A percentile compares a stretch with the other conserved stretches of the same genome.
phyloP scores from a whole-genome alignment of 2,329 filamentous ascomycete species.

The Alternaria dauci region DNA sequence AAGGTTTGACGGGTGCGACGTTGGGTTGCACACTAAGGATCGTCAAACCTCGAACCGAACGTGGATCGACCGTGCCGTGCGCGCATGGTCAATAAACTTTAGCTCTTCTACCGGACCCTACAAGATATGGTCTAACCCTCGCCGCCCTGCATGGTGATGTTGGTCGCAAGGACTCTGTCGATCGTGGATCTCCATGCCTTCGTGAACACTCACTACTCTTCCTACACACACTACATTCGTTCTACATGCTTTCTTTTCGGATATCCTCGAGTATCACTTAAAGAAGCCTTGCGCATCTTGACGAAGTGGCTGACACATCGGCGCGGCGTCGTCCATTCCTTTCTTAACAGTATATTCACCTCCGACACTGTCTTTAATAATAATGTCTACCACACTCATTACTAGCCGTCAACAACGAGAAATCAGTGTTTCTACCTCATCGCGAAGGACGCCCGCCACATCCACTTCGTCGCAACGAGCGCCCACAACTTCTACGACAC shows the following conservation, averaged over 20 bases:
- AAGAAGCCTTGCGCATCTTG: slow-evolving; percentile 12
- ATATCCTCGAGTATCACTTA: slow-evolving; percentile 5
- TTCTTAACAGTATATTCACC: slow-evolving; percentile 3
- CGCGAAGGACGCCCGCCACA: slow-evolving; percentile 2
- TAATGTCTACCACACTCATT: slow-evolving; percentile 39
- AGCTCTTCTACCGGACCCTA: slow-evolving; percentile 29
- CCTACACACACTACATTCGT: slow-evolving; percentile 26
- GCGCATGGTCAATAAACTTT: slow-evolving; percentile 39
- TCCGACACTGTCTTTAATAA: slow-evolving; percentile 26
- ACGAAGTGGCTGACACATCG: slow-evolving; percentile 11
- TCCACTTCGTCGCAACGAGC: slow-evolving; percentile 10
- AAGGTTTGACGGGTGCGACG: slow-evolving; percentile 36
- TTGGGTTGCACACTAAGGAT: slow-evolving; percentile 32
- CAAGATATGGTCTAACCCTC: slow-evolving; percentile 31
- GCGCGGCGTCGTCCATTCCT: slow-evolving; percentile 13
- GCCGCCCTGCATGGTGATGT: slow-evolving; percentile 27
- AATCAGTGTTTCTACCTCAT: slow-evolving; percentile 16
- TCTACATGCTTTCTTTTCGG: slow-evolving; percentile 17
- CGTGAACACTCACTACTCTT: slow-evolving; percentile 14
- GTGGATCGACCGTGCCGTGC: slow-evolving; percentile 26
- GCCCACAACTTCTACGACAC: slow-evolving; percentile 9
- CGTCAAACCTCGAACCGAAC: slow-evolving; percentile 37
- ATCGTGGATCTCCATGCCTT: slow-evolving; percentile 24
- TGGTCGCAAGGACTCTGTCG: slow-evolving; percentile 31
- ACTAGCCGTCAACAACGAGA: slow-evolving; percentile 12